These are phyloP conservation scores for Mallotus nudiflorus DNA, from an alignment of 345 rosid genomes.

Conservation along the genomic window DNA sequence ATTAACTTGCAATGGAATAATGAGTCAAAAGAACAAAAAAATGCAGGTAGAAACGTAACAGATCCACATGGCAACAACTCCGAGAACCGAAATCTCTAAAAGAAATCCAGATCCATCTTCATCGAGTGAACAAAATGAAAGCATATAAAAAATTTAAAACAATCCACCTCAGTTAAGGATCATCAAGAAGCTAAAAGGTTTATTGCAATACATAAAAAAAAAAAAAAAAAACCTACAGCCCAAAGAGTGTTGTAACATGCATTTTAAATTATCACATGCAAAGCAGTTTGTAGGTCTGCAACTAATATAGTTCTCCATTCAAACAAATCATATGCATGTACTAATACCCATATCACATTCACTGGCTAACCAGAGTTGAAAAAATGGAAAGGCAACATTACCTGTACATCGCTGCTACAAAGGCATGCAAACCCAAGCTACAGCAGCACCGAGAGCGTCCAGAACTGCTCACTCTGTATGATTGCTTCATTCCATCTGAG, in stretches of 20 bases:
- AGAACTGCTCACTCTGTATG: conserved; percentile 46
- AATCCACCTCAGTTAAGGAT: background rate
- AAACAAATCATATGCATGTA: background rate
- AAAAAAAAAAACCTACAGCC: too few species aligned
- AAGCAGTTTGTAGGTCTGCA: background rate
- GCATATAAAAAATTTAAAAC: background rate
- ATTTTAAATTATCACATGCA: background rate
- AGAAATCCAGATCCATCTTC: background rate
- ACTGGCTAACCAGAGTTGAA: background rate
- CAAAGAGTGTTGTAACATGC: background rate
- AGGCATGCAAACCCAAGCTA: conserved; percentile 53
- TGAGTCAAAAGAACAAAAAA: background rate
- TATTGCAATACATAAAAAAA: background rate
- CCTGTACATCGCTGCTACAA: conserved; percentile 75
- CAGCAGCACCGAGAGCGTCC: conserved; percentile 47
- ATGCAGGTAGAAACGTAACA: background rate
- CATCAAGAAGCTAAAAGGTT: background rate
- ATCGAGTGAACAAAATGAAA: background rate
- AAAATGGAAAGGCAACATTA: conserved; percentile 20
- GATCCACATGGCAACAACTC: too few species aligned
- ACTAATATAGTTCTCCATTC: background rate
- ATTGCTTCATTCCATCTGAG: conserved; percentile 61
- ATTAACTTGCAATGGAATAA: background rate
- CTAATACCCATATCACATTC: background rate
- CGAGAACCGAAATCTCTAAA: background rate